These are phyloP conservation scores for Potentilla sterilis DNA, from an alignment of 306 rosid species.

Conservation along the genomic window DNA sequence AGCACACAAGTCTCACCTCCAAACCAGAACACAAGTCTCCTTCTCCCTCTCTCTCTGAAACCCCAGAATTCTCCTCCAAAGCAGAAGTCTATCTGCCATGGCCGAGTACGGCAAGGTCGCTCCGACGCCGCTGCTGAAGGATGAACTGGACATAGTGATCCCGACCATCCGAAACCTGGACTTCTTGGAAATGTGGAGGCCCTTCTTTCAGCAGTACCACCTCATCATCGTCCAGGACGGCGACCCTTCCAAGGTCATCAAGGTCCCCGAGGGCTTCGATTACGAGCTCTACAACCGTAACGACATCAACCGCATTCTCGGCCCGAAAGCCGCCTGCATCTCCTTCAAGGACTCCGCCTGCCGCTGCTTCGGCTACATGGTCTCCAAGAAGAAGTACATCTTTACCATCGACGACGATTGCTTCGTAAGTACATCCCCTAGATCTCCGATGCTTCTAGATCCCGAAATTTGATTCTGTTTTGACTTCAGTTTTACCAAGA, in stretches of 20 bases:
- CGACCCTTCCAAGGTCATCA: constrained; percentile 59
- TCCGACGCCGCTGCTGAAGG: constrained; percentile 52
- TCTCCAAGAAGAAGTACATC: constrained; percentile 82
- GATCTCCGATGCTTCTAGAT: constrained; percentile 3
- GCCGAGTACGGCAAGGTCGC: constrained; percentile 18
- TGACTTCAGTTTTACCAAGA: constrained; percentile 9
- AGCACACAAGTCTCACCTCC: not conserved
- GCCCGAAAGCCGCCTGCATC: constrained; percentile 64
- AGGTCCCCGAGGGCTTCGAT: constrained; percentile 69
- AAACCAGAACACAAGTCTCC: not conserved
- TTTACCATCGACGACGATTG: constrained; percentile 88
- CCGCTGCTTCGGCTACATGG: constrained; percentile 67
- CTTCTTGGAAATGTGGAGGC: constrained; percentile 77
- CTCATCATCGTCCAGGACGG: constrained; percentile 86
- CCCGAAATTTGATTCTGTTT: not conserved
- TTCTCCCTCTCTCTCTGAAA: not conserved
- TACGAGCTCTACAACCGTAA: constrained; percentile 66
- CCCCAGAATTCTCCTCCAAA: not conserved
- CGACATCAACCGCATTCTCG: constrained; percentile 58
- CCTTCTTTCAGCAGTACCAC: constrained; percentile 66
- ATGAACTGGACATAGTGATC: constrained; percentile 77
- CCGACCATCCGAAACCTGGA: constrained; percentile 81
- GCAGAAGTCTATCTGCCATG: constrained; percentile 26
- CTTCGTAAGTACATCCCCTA: constrained; percentile 48
- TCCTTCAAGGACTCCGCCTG: constrained; percentile 90